Evolutionary conservation across 1,284 basidiomycete species (phyloP), one percentile per base, ranked within the genome.

Genomic region (Sporisorium scitamineum): DNA sequence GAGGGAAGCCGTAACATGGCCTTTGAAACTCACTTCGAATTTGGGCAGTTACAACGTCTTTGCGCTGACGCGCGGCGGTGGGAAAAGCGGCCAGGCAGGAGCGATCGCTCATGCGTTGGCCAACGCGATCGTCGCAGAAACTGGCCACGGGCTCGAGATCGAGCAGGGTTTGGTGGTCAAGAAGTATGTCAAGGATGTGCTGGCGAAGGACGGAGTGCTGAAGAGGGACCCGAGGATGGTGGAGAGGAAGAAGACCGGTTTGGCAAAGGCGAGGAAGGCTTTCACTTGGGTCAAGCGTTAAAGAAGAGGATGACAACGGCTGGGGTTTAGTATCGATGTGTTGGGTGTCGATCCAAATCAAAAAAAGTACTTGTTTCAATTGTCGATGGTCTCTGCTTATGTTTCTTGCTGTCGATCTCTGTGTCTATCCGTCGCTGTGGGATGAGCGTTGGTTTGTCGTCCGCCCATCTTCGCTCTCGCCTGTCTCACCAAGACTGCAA

Each of bases 211-310:
- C 73, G 92, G 94, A 87, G 88, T 96, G 41, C 87, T 95, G 68
- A 91, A 91, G 86, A 91, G 96, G 83, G 96, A 99, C 88, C 93
- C 94, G 51, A 92, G 96, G 86, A 94, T 95, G 92, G 95, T 97
- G 32, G 96, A 99, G 88, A 90, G 96, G 79, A 99, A 99, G 88
- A 97, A 98, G 89, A 94, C 96, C 9, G 93, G 93, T 70, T 86
- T 91, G 78, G 90, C 92, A 72, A 97, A 97, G 88, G 94, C 96
- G 70, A 91, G 95, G 86, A 95, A 96, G 88, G 91, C 45, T 24
- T 78, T 77, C 58, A 79, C 79, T 76, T 97, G 95, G 94, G 94
- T 97, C 91, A 97, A 95, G 89, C 93, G 95, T 87, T 97, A 89
- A 75, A 31, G n/a, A 3, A 27, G 18, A 20, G 16, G 22, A 37